These are phyloP conservation scores for Tulasnella sp. DNA, from an alignment of 768 basidiomycete genomes.

Conservation along the genomic window DNA sequence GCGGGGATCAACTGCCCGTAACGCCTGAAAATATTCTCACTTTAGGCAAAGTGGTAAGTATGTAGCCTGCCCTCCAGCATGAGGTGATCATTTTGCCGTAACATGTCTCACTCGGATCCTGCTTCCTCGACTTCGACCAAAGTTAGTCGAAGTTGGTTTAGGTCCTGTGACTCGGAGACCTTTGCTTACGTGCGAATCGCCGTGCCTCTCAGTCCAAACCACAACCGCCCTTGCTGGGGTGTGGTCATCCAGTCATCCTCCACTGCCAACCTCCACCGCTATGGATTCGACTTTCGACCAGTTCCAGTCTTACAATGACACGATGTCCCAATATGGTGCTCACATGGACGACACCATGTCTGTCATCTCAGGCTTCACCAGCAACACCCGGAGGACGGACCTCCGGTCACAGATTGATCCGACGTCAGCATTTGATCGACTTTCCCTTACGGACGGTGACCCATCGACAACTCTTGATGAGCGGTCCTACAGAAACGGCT, in stretches of 20 bases:
- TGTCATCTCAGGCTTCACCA: slow-evolving; percentile 36
- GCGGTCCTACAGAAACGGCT: slow-evolving; percentile 10
- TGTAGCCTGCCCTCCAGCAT: too few relatives aligned
- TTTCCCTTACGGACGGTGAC: slow-evolving; percentile 30
- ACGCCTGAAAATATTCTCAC: too few relatives aligned
- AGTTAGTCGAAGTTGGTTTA: not conserved
- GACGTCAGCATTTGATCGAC: slow-evolving; percentile 31
- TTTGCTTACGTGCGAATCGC: not conserved
- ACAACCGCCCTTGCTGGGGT: slow-evolving; percentile 3
- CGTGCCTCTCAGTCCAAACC: slow-evolving; percentile 4
- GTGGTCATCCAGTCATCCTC: not conserved
- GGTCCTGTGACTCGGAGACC: not conserved
- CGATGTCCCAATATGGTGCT: slow-evolving; percentile 35
- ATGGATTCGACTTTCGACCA: slow-evolving; percentile 21
- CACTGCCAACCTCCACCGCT: not conserved
- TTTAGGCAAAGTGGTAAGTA: too few relatives aligned
- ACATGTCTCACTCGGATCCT: too few relatives aligned
- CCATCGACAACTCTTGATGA: not conserved
- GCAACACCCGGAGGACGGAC: slow-evolving; percentile 29
- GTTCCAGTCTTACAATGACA: slow-evolving; percentile 31
- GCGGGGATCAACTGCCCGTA: too few relatives aligned
- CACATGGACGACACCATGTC: slow-evolving; percentile 35
- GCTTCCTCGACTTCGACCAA: too few relatives aligned
- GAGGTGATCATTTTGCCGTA: too few relatives aligned
- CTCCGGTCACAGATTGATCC: slow-evolving; percentile 30